Evolutionary conservation across 2,329 filamentous ascomycete genomes (phyloP).

Genomic region (Didymella arachidicola): DNA sequence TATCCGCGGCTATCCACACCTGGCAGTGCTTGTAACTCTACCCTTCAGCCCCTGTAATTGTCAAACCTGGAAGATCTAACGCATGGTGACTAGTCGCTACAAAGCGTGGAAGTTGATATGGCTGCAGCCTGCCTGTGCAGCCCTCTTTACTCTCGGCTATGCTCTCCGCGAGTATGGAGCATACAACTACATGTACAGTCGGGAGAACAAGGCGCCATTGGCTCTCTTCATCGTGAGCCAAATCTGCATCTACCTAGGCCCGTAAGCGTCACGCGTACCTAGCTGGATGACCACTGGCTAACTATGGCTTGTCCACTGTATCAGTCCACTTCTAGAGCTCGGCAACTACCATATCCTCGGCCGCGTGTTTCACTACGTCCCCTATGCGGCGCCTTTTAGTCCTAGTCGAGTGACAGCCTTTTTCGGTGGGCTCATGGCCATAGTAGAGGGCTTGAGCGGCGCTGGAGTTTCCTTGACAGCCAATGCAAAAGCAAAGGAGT

Average conservation of each 20-base stretch:
- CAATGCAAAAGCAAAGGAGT: slow-evolving; percentile 50
- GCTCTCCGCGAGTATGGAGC: slow-evolving; percentile 61
- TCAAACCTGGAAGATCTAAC: too few relatives aligned
- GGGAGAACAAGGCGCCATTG: too few relatives aligned
- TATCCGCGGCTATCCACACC: slow-evolving; percentile 55
- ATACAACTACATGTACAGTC: slow-evolving; percentile 59
- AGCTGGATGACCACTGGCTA: too few relatives aligned
- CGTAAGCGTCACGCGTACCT: too few relatives aligned
- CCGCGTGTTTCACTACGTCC: slow-evolving; percentile 65
- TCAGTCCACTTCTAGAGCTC: slow-evolving; percentile 38
- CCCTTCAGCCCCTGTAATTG: too few relatives aligned
- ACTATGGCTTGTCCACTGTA: slow-evolving; percentile 44
- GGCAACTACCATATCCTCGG: slow-evolving; percentile 67
- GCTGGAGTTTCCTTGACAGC: slow-evolving; percentile 55
- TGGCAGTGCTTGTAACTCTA: slow-evolving; percentile 65
- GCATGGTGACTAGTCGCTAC: too few relatives aligned
- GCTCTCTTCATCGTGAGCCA: too few relatives aligned
- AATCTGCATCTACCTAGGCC: too few relatives aligned
- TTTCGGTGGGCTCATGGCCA: slow-evolving; percentile 60
- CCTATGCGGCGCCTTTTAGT: slow-evolving; percentile 64
- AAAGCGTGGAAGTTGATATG: slow-evolving; percentile 61
- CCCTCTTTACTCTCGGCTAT: slow-evolving; percentile 65
- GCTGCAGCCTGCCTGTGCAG: slow-evolving; percentile 60
- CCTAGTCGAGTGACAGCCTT: slow-evolving; percentile 65
- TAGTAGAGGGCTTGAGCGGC: slow-evolving; percentile 59